Conservation (phyloP, 2,329 filamentous ascomycete species). For the Paraphaeosphaeria minitans region DNA sequence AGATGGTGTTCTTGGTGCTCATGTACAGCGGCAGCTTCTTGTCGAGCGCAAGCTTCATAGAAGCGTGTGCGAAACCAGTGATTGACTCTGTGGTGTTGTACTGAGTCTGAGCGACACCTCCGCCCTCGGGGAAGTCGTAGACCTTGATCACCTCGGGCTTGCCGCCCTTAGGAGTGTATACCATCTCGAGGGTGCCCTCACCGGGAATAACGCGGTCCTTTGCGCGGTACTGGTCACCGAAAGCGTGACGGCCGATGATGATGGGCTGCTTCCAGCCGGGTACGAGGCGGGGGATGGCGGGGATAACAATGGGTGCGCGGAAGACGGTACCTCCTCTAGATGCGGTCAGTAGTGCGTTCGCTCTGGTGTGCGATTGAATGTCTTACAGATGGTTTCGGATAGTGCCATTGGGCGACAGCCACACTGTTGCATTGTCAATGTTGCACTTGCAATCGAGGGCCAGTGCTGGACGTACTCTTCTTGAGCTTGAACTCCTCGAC, state of each 20-base stretch:
- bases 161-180: conserved; percentile 84
- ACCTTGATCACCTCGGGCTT: conserved; percentile 86
- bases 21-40: conserved; percentile 95
- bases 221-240: conserved; percentile 97
- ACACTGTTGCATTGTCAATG: conserved; percentile 65
- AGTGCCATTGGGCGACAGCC: conserved; percentile 96
- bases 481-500: conserved; percentile 99
- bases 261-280: conserved; percentile 99
- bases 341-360: conserved; percentile 24
- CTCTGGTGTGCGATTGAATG: neutral
- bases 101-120: conserved; percentile 90
- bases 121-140: conserved; percentile 83
- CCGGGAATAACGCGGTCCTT: conserved; percentile 86
- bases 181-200: conserved; percentile 88
- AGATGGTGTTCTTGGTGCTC: conserved; percentile 99
- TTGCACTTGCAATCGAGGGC: neutral
- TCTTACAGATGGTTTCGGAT: conserved; percentile 67
- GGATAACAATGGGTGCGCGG: conserved; percentile 97
- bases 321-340: conserved; percentile 87
- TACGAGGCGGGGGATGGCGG: conserved; percentile 87
- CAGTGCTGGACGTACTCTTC: conserved; percentile 72
- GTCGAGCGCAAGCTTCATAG: conserved; percentile 90
- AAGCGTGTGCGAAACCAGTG: conserved; percentile 89
- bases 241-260: conserved; percentile 97
- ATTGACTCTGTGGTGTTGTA: conserved; percentile 99